Base-by-base conservation (phyloP, 2,329 filamentous ascomycete genomes). In the Aspergillus quadrilineatus region DNA sequence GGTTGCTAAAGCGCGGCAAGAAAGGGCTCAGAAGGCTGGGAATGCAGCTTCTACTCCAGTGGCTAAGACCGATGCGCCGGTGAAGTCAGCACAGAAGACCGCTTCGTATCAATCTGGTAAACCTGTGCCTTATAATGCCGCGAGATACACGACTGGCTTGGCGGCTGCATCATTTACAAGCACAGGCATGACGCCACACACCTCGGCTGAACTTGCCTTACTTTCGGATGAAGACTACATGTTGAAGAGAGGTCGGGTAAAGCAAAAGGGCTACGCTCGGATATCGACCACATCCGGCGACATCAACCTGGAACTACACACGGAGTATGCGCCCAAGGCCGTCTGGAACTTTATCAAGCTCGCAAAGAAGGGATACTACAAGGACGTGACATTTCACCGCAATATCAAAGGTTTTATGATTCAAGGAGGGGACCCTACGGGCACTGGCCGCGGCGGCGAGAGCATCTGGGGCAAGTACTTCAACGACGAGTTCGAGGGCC, bases 351-450 rank as follows among this genome's bases (percentile, higher is more conserved):
- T 99, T 69, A 85, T 96, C 51, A 87, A 89, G 55, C 79, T 99
- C 4, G 85, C 92, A 1, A 89, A 96, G 69, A 90, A 89, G 63
- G 93, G 93, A 0, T 97, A 96, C 75, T 99, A 97, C 77, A 86
- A 85, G 50, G 85, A 84, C 61, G 87, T 96, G 2, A 74, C 82
- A 10, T 99, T 99, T 70, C 94, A 99, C 74, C 86, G 94, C 60
- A 97, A 95, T 71, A 97, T 99, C 66, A 87, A 87, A 56, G 90
- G 89, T 65, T 99, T 99, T 72, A 99, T 99, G 94, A 90, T 99
- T 39, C 94, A 99, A 73, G 93, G 93, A 43, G 94, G 94, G 37
- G 94, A 99, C 70, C 94, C 94, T 0, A 90, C 91, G 0, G 93
- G 93, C 1, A 96, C 92, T 0, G 94, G 94, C 1, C 84, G 90